Evolutionary conservation across 2,329 filamentous ascomycete species (phyloP).

Genomic region (Aspergillus persii): DNA sequence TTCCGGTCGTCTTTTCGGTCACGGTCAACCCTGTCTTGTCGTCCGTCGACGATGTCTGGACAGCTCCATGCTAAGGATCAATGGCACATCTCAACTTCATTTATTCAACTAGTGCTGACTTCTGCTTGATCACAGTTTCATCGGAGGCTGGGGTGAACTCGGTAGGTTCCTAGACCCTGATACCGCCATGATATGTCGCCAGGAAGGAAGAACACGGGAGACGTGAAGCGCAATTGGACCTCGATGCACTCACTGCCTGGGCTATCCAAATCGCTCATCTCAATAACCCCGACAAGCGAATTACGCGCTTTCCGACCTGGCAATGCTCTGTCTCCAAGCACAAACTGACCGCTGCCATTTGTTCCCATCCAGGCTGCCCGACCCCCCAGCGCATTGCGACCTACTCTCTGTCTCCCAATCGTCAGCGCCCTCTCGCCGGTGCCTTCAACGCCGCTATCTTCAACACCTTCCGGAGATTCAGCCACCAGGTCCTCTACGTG

Average conservation of each 20-base stretch:
- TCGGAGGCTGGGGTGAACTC: constrained; percentile 72
- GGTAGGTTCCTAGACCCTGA: constrained; percentile 57
- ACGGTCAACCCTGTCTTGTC: neutral
- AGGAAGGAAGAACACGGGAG: neutral
- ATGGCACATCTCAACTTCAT: neutral
- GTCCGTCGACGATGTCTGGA: neutral
- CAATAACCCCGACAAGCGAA: neutral
- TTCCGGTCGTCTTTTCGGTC: constrained; percentile 5
- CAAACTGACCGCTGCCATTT: neutral
- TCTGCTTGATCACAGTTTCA: constrained; percentile 53
- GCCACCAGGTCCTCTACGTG: constrained; percentile 84
- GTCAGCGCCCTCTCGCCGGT: constrained; percentile 82
- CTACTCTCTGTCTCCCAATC: constrained; percentile 82
- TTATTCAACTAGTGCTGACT: constrained; percentile 23
- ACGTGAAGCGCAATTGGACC: neutral
- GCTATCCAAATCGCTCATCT: neutral
- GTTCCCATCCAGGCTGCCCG: constrained; percentile 28
- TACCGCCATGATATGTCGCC: neutral
- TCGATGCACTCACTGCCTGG: neutral
- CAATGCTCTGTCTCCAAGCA: neutral
- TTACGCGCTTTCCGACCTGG: neutral
- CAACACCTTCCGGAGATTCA: constrained; percentile 89
- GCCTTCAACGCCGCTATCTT: constrained; percentile 79
- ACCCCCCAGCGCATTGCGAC: constrained; percentile 58
- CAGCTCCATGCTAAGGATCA: neutral